Conservation (phyloP, 2,329 filamentous ascomycete species). For the Annulohypoxylon truncatum region DNA sequence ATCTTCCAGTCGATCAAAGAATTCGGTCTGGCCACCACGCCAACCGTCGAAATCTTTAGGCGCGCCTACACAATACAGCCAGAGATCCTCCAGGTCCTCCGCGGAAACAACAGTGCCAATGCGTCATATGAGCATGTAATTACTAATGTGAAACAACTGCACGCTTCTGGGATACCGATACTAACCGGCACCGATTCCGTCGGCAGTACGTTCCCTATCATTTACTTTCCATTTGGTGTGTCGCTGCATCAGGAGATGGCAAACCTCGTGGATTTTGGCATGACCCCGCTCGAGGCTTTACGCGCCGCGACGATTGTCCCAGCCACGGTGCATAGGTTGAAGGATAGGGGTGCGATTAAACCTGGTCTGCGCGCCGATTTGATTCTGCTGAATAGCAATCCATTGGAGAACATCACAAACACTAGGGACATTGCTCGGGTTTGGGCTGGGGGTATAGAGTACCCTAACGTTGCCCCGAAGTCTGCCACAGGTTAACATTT, state of each 20-base stretch:
- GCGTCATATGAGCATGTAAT: constrained; percentile 55
- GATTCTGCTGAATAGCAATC: constrained; percentile 45
- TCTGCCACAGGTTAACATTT: background rate
- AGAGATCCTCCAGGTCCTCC: constrained; percentile 32
- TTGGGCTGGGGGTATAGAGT: constrained; percentile 45
- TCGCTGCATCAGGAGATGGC: constrained; percentile 47
- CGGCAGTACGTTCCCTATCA: constrained; percentile 25
- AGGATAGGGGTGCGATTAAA: constrained; percentile 44
- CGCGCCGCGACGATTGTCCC: constrained; percentile 44
- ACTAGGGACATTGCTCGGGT: constrained; percentile 44
- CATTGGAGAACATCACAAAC: constrained; percentile 45
- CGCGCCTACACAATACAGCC: constrained; percentile 43
- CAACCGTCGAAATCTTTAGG: constrained; percentile 43
- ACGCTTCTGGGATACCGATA: constrained; percentile 47
- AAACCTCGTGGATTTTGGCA: constrained; percentile 43
- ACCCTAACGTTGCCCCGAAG: constrained; percentile 19
- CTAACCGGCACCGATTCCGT: constrained; percentile 50
- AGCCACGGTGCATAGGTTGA: constrained; percentile 37
- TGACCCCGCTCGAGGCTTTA: constrained; percentile 44
- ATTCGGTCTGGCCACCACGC: constrained; percentile 40
- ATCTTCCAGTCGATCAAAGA: constrained; percentile 34
- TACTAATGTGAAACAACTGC: constrained; percentile 56
- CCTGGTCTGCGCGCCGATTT: constrained; percentile 47
- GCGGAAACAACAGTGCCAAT: constrained; percentile 33
- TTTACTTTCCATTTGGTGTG: constrained; percentile 40